Evolutionary conservation across 2,329 filamentous ascomycete genomes (phyloP), one percentile per base, ranked within the genome.

Genomic region (Cadophora sp.): DNA sequence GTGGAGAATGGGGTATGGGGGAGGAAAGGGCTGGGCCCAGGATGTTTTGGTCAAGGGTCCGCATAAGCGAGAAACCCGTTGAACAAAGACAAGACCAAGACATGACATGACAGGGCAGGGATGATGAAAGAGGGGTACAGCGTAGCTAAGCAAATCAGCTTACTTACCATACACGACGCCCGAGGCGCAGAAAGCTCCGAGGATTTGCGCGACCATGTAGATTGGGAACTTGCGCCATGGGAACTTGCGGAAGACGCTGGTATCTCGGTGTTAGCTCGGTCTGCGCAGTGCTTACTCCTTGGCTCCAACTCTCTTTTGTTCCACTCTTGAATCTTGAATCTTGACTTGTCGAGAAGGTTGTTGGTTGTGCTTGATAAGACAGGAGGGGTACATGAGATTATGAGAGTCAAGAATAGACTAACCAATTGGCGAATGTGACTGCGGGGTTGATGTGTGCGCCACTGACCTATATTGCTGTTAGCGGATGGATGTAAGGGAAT

Each of bases 361-460:
- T 3, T 30, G 27, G 27, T 30, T 30, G 27, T 30, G 27, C 27
- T 30, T 30, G 3, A 30, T 30, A 30, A 30, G 27, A 30, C 27
- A 22, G 53, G 11, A 33, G 30, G 20, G 30, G 9, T 39, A 11
- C 36, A n/a, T 33, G n/a, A 24, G 9, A 36, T 30, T 30, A 4
- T 3, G 16, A 47, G 14, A 50, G 30, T 36, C 8, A 18, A 13
- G 27, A 50, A 50, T 20, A 16, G 11, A 61, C 66, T 64, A 53
- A 74, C 75, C 90, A 92, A 77, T 89, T 91, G 66, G 87, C 83
- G 27, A 93, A 83, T 1, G 90, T 92, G 9, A 93, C 87, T 14
- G 89, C 90, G 0, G 91, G 89, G 74, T 90, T 91, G 71, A 93
- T 81, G 73, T 92, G 90, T 1, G 86, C 88, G 16, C 90, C 90